Evolutionary conservation across 345 rosid genomes (phyloP), one percentile per base, ranked within the genome.

Genomic region (Citrus glauca): DNA sequence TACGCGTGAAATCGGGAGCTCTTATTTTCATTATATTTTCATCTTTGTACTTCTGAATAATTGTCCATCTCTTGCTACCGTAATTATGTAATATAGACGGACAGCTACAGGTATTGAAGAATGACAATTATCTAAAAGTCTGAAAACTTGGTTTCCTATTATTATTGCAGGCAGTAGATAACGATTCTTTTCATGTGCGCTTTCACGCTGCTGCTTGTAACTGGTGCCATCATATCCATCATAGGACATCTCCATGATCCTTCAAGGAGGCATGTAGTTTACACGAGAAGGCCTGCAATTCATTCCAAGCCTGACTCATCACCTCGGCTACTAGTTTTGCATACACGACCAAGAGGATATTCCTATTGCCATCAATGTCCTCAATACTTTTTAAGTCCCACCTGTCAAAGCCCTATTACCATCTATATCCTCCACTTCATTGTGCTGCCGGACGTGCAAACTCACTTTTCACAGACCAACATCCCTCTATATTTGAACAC

Each of bases 331-430:
- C 77, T 82, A 5, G 13, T 59, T 73, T 10, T 82, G 78, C 50
- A 66, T 72, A 11, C 80, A 82, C 40, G 66, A 79, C 20, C 38
- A 69, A 7, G 55, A 73, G 59, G 59, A 48, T 32, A 75, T 77
- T 68, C 74, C 42, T 25, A 35, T 13, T 20, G 14, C 70, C 28
- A 37, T 20, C 45, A 35, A 66, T 66, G 30, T 25, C 67, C 74
- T 83, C 0, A 79, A 77, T 56, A 78, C 73, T 66, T 53, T 77
- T 53, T 77, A 24, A 50, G 65, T 69, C 82, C 82, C 37, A 76
- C 61, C 66, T 56, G 62, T 11, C 57, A 45, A 30, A 79, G 63
- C 73, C 76, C 79, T 28, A 30, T 80, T 13, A 25, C 27, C 9
- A 62, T 80, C 40, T 72, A 60, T 20, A 32, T 73, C 27, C 28